Evolutionary conservation across 2,329 filamentous ascomycete species (phyloP).

Genomic region (Clonostachys sp.): DNA sequence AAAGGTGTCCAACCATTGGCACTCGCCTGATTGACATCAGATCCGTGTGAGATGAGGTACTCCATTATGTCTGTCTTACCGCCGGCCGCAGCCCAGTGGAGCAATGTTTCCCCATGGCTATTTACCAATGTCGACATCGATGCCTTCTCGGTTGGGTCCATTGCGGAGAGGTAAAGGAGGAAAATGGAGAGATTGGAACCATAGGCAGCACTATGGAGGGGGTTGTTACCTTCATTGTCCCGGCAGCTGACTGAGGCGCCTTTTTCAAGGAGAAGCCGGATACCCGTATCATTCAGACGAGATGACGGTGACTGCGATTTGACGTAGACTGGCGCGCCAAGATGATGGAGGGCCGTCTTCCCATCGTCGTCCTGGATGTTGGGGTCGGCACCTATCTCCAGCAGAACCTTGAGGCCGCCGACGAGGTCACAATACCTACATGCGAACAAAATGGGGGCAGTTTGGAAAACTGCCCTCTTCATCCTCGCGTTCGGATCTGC

Average conservation of each 20-base stretch:
- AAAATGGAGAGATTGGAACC: neutral
- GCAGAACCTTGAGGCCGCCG: constrained; percentile 11
- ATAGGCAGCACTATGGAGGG: constrained; percentile 11
- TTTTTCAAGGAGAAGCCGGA: constrained; percentile 10
- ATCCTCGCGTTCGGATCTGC: neutral
- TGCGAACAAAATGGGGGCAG: neutral
- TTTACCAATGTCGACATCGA: constrained; percentile 5
- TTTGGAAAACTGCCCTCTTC: neutral
- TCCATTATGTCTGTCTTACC: constrained; percentile 10
- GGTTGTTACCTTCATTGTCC: constrained; percentile 13
- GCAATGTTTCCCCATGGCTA: constrained; percentile 12
- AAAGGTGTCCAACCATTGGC: constrained; percentile 20
- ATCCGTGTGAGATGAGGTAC: constrained; percentile 6
- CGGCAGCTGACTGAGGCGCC: constrained; percentile 7
- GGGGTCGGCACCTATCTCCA: constrained; percentile 16
- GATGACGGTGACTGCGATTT: neutral
- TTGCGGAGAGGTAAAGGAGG: neutral
- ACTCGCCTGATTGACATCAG: constrained; percentile 11
- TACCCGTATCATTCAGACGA: constrained; percentile 3
- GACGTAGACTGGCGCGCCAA: constrained; percentile 2
- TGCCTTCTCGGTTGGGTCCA: neutral
- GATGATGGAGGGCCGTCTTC: constrained; percentile 12
- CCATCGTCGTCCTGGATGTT: constrained; percentile 6
- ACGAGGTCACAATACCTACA: constrained; percentile 1
- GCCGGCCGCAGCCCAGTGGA: constrained; percentile 19